Percentiles rank a stretch among this genome's conserved stretches.
Conservation (phyloP, 2,329 filamentous ascomycete species). For the Paecilomyces sp. region DNA sequence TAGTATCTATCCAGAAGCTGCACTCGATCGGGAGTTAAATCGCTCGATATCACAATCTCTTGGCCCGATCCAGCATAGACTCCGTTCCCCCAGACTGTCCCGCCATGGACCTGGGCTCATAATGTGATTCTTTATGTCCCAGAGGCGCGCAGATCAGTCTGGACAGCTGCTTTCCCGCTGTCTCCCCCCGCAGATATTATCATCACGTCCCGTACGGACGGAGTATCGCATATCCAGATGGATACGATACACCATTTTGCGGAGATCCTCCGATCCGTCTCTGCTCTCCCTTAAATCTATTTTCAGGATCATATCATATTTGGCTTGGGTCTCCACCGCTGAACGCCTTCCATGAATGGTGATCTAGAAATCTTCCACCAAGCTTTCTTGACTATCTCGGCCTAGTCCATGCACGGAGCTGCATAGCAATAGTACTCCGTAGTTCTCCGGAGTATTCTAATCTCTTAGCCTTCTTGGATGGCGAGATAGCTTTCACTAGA, state of each 20-base stretch:
- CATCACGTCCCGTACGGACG: too few species aligned
- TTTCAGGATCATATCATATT: not conserved
- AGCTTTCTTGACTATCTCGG: too few species aligned
- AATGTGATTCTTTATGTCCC: not conserved
- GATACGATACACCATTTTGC: not conserved
- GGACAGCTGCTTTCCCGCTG: not conserved
- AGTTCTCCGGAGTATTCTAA: too few species aligned
- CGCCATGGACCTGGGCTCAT: not conserved
- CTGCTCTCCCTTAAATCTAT: not conserved
- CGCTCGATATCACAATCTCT: not conserved
- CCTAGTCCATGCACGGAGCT: too few species aligned
- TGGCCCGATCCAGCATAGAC: not conserved
- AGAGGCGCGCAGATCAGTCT: not conserved
- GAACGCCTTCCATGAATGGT: not conserved
- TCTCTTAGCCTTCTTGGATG: too few species aligned
- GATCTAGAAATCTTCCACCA: too few species aligned
- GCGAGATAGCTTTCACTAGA: too few species aligned
- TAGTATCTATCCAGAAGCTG: not conserved
- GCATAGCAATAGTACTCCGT: too few species aligned
- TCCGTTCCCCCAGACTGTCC: not conserved
- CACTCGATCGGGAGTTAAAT: not conserved
- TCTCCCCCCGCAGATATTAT: not conserved
- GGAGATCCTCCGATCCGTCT: not conserved
- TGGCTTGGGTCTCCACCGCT: not conserved
- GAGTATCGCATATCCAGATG: too few species aligned